Evolutionary conservation across 495 filamentous ascomycete genomes (phyloP), one percentile per base, ranked within the genome.

Genomic region (Talaromyces proteolyticus): DNA sequence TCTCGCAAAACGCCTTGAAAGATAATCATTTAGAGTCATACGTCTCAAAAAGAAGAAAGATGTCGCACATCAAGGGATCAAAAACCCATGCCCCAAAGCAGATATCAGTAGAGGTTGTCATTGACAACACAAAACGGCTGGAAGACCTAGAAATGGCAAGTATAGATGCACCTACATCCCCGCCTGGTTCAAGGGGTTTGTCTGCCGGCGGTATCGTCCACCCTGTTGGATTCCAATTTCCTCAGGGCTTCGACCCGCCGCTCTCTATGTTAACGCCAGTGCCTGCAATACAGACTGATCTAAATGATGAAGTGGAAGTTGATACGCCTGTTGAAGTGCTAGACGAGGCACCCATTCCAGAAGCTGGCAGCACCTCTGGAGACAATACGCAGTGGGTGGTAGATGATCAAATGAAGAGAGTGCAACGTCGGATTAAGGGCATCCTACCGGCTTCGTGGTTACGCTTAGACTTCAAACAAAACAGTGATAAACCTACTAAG

Each of bases 371-470:
- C 34, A 6, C 23, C 2, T 17, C 22, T 8, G 46, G 48, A 25
- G 47, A 52, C 22, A 34, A 46, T 11, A 51, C 59, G 2, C 50
- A 55, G 42, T 53, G 53, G 11, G 50, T 44, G 1, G 57, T 67
- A 46, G 62, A 67, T 20, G 48, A 51, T 22, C 54, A 51, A 38
- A 61, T 82, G 10, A 56, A 61, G 52, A 59, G 58, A 45, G 57
- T 72, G 14, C 67, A 76, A 37, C 77, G 72, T 40, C 81, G 68
- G 51, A 92, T 92, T 40, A 83, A 82, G 47, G 91, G 91, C 29
- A 90, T 96, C 14, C 76, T 97, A 39, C 91, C 92, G 29, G 92
- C 92, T 4, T 96, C 92, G 3, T 95, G 87, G 85, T 74, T 94
- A 40, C 80, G 87, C 54, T 70, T 97, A 36, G 84, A 95, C 57